Percentiles rank a stretch among this genome's conserved stretches.
These are phyloP conservation scores for Poronia punctata DNA, from an alignment of 495 filamentous ascomycete species.

Conservation along the genomic window DNA sequence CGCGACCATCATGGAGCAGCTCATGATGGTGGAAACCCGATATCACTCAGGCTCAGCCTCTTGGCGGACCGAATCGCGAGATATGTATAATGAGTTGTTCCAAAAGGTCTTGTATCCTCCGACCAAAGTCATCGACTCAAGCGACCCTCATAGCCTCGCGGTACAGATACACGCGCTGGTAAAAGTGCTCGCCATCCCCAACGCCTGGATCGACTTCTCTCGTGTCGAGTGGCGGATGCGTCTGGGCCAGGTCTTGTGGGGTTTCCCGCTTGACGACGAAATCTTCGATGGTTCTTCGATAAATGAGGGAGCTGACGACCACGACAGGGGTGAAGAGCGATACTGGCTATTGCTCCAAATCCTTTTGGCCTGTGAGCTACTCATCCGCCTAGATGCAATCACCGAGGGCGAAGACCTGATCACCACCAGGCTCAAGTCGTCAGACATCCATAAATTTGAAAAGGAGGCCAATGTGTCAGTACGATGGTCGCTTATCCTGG, in stretches of 20 bases:
- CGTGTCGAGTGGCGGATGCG: slow-evolving; percentile 72
- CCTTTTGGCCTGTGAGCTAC: slow-evolving; percentile 66
- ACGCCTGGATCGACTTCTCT: slow-evolving; percentile 72
- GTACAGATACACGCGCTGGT: slow-evolving; percentile 54
- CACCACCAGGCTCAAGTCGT: slow-evolving; percentile 40
- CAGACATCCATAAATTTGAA: slow-evolving; percentile 59
- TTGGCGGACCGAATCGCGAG: slow-evolving; percentile 29
- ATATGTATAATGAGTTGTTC: slow-evolving; percentile 56
- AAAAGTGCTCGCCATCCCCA: slow-evolving; percentile 45
- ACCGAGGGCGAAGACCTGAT: slow-evolving; percentile 51
- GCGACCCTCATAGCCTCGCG: slow-evolving; percentile 51
- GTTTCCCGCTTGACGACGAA: slow-evolving; percentile 46
- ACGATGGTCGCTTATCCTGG: slow-evolving; percentile 73
- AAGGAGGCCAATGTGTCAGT: slow-evolving; percentile 59
- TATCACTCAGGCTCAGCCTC: slow-evolving; percentile 36
- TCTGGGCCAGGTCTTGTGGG: slow-evolving; percentile 78
- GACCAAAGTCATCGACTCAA: slow-evolving; percentile 47
- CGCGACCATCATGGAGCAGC: slow-evolving; percentile 41
- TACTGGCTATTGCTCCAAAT: slow-evolving; percentile 79
- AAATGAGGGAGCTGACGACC: slow-evolving; percentile 31
- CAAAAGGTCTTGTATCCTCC: slow-evolving; percentile 51
- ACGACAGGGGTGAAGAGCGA: slow-evolving; percentile 45
- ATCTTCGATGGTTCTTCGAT: slow-evolving; percentile 38
- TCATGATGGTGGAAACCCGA: slow-evolving; percentile 40
- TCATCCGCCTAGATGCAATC: slow-evolving; percentile 67